Evolutionary conservation across 306 rosid species (phyloP).

Genomic region (Canavalia ensiformis): DNA sequence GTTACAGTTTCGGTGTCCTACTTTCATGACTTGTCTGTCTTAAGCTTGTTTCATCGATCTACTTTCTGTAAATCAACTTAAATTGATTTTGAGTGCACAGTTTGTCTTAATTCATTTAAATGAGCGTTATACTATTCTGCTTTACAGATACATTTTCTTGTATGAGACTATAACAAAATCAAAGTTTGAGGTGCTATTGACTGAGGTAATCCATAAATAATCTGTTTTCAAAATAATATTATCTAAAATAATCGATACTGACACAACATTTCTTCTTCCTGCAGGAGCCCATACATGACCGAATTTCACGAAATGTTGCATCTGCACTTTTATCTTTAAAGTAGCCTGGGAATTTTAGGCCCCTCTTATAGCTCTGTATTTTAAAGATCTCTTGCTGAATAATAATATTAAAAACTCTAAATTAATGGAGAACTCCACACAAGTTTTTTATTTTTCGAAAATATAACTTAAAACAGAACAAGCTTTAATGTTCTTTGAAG

Average conservation of each 20-base stretch:
- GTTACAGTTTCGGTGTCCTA: neutral
- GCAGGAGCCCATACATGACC: constrained; percentile 86
- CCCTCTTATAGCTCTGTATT: constrained; percentile 7
- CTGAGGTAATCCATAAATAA: constrained; percentile 61
- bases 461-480: constrained; percentile 20
- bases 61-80: neutral
- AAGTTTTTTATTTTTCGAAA: neutral
- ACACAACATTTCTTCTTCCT: constrained; percentile 33
- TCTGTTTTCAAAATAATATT: neutral
- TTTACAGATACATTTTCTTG: constrained; percentile 87
- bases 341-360: constrained; percentile 45
- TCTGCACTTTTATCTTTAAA: constrained; percentile 66
- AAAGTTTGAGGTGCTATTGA: constrained; percentile 65
- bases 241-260: neutral
- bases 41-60: constrained; percentile 26
- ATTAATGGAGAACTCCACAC: constrained; percentile 8
- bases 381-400: constrained; percentile 19
- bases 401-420: constrained; percentile 2
- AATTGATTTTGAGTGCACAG: constrained; percentile 4
- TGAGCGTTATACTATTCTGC: constrained; percentile 26
- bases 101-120: constrained; percentile 8
- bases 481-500: neutral
- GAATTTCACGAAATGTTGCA: constrained; percentile 82
- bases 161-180: constrained; percentile 90
- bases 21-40: neutral